A percentile compares a stretch with the other conserved stretches of the same genome.
Conservation (phyloP, 2,329 filamentous ascomycete genomes). For the Alternaria sp. region DNA sequence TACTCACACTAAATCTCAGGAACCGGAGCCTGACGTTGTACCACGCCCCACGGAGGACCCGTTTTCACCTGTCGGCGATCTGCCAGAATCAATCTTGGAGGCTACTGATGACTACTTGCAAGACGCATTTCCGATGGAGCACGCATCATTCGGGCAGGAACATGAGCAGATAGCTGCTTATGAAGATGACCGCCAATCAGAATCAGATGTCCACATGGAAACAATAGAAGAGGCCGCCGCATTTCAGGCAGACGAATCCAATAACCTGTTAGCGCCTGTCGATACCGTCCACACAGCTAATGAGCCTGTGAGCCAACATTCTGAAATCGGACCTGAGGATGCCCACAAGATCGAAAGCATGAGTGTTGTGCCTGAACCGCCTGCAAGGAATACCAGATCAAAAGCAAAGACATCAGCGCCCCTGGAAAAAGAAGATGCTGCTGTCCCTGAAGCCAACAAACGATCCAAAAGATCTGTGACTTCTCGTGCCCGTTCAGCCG, state of each 20-base stretch:
- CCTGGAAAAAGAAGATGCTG: slow-evolving; percentile 22
- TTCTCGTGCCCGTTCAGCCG: slow-evolving; percentile 15
- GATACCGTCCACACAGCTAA: background rate
- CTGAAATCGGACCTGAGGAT: slow-evolving; percentile 27
- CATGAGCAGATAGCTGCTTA: slow-evolving; percentile 1
- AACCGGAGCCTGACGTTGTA: background rate
- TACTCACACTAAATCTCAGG: slow-evolving; percentile 11
- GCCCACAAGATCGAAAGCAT: slow-evolving; percentile 29
- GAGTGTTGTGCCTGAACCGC: slow-evolving; percentile 27
- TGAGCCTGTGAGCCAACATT: slow-evolving; percentile 12
- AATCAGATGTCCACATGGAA: slow-evolving; percentile 38
- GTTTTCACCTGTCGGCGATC: background rate
- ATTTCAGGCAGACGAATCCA: slow-evolving; percentile 9
- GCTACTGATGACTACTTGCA: slow-evolving; percentile 12
- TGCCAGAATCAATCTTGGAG: slow-evolving; percentile 9
- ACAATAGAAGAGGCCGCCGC: slow-evolving; percentile 34
- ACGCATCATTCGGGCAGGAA: background rate
- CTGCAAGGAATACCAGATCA: slow-evolving; percentile 42
- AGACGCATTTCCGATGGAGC: slow-evolving; percentile 5
- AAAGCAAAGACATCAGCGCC: slow-evolving; percentile 36
- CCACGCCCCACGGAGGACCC: background rate
- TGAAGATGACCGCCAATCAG: slow-evolving; percentile 15
- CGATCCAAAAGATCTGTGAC: slow-evolving; percentile 24
- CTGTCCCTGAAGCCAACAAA: slow-evolving; percentile 12
- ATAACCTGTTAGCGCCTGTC: background rate